These are phyloP conservation scores for Raffaelea deltoideospora DNA, from an alignment of 2,329 filamentous ascomycete genomes.

Conservation along the genomic window DNA sequence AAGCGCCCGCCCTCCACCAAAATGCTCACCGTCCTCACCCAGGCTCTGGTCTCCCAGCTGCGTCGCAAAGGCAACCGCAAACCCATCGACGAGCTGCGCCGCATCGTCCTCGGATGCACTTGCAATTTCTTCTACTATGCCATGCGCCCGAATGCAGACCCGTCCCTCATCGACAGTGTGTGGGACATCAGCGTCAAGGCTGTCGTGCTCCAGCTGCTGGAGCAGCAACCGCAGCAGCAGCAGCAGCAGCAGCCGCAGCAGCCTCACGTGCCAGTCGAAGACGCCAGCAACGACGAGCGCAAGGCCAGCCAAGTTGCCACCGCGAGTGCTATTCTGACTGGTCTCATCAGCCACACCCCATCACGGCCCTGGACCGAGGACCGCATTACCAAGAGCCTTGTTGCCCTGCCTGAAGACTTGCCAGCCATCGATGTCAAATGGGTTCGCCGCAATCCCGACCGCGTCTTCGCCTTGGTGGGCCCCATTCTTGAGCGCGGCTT, in stretches of 20 bases:
- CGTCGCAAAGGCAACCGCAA: slow-evolving; percentile 43
- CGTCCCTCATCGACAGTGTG: slow-evolving; percentile 52
- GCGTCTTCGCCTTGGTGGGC: slow-evolving; percentile 47
- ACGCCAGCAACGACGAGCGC: slow-evolving; percentile 13
- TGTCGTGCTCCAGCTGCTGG: slow-evolving; percentile 44
- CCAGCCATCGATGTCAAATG: slow-evolving; percentile 74
- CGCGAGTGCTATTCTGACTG: slow-evolving; percentile 56
- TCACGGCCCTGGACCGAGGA: slow-evolving; percentile 58
- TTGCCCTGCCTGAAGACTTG: slow-evolving; percentile 57
- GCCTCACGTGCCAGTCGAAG: no score
- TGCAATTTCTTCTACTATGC: slow-evolving; percentile 73
- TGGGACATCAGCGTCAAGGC: slow-evolving; percentile 65
- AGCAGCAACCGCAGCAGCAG: no score
- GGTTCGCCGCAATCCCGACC: slow-evolving; percentile 56
- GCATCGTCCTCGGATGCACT: slow-evolving; percentile 50
- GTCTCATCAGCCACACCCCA: slow-evolving; percentile 47
- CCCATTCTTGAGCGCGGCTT: slow-evolving; percentile 48
- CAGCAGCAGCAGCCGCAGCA: no score
- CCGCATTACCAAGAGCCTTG: slow-evolving; percentile 44
- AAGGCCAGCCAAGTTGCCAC: slow-evolving; percentile 37
- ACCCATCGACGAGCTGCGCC: slow-evolving; percentile 40
- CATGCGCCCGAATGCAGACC: slow-evolving; percentile 53
- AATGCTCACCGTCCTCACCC: slow-evolving; percentile 33
- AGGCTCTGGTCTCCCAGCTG: slow-evolving; percentile 54
- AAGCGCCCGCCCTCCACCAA: slow-evolving; percentile 43